These are phyloP conservation scores for Rubroshorea leprosula DNA, from an alignment of 345 rosid genomes.

Conservation along the genomic window DNA sequence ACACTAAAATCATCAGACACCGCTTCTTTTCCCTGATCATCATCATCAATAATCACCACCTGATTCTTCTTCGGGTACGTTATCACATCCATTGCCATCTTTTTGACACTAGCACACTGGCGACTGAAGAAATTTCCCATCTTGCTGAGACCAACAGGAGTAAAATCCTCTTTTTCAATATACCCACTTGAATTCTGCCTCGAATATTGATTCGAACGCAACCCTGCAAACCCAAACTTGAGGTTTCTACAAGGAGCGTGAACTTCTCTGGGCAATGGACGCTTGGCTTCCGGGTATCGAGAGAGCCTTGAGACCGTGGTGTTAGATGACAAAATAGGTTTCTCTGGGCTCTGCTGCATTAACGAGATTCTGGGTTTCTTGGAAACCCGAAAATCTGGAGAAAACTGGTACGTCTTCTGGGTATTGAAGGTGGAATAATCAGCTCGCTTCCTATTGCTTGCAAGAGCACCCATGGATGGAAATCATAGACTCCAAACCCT, in stretches of 20 bases:
- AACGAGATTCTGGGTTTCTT: conserved; percentile 57
- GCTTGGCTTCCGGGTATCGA: conserved; percentile 58
- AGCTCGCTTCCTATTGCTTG: conserved; percentile 57
- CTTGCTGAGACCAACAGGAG: not conserved
- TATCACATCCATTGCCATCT: conserved; percentile 34
- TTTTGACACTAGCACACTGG: conserved; percentile 34
- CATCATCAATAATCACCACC: conserved; percentile 41
- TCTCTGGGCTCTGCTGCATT: conserved; percentile 28
- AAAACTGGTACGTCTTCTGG: too few relatives aligned
- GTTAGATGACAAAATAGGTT: conserved; percentile 30
- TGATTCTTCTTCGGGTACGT: conserved; percentile 31
- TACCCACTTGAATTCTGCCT: conserved; percentile 17
- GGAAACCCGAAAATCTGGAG: conserved; percentile 38
- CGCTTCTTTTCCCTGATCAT: conserved; percentile 34
- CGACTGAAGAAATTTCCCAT: conserved; percentile 38
- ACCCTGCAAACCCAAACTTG: conserved; percentile 37
- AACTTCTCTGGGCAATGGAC: conserved; percentile 46
- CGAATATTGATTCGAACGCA: conserved; percentile 9
- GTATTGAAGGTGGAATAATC: too few relatives aligned
- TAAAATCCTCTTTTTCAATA: conserved; percentile 15
- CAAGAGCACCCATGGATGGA: conserved; percentile 57
- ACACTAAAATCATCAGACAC: conserved; percentile 51
- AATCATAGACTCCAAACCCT: conserved; percentile 26
- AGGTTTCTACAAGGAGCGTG: conserved; percentile 73
- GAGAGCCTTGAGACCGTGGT: conserved; percentile 47